These are phyloP conservation scores for Salvia sclarea DNA, from an alignment of 305 asterid genomes.

Conservation along the genomic window DNA sequence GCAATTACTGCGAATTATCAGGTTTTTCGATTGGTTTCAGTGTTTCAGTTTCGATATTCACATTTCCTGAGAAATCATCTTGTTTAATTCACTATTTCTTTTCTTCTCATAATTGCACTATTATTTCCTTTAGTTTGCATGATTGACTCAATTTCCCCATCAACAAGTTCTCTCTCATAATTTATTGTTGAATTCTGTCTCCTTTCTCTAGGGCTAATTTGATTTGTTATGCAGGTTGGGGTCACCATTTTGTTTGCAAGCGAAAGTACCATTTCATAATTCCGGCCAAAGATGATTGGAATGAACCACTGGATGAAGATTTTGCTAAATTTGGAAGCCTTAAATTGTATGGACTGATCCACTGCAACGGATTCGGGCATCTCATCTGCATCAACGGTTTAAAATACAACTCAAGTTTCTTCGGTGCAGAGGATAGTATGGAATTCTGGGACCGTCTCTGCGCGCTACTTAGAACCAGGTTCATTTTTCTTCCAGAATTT, in stretches of 20 bases:
- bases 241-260: conserved; percentile 77
- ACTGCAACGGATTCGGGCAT: conserved; percentile 85
- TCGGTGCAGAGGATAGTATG: conserved; percentile 53
- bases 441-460: conserved; percentile 80
- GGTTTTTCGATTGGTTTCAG: conserved; percentile 37
- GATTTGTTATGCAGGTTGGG: conserved; percentile 59
- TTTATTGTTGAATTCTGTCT: neutral
- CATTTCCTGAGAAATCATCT: neutral
- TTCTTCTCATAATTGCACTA: neutral
- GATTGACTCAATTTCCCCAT: neutral
- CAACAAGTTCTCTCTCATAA: neutral
- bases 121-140: neutral
- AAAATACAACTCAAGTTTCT: conserved; percentile 36
- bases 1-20: conserved; percentile 61
- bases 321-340: conserved; percentile 47
- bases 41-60: neutral
- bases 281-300: conserved; percentile 54
- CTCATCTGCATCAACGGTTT: conserved; percentile 58
- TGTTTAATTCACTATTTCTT: neutral
- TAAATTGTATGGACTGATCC: conserved; percentile 65
- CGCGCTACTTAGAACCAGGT: conserved; percentile 63
- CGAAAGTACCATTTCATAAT: conserved; percentile 70
- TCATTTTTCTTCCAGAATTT: neutral
- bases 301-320: conserved; percentile 41
- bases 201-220: neutral